A percentile compares a stretch with the other conserved stretches of the same genome.
These are phyloP conservation scores for Trichopus zeylanicus DNA, from an alignment of 116 monocot genomes.

Conservation along the genomic window DNA sequence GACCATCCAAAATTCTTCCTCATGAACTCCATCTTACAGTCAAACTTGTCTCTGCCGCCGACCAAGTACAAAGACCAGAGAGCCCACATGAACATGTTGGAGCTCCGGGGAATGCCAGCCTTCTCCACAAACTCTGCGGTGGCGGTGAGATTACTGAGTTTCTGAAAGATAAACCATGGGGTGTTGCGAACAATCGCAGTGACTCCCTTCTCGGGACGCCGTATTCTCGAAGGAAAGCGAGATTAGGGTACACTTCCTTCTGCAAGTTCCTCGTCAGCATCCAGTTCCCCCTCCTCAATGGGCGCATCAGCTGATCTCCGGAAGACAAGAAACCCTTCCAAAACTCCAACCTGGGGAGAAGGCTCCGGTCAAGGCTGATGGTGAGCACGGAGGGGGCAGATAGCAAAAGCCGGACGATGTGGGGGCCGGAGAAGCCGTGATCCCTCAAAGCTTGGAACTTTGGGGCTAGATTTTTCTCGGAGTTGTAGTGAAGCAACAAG, in stretches of 20 bases:
- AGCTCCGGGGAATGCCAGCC: not conserved
- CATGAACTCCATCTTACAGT: too few relatives aligned
- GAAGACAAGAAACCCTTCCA: slow-evolving; percentile 1
- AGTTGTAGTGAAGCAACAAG: slow-evolving; percentile 3
- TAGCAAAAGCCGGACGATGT: not conserved
- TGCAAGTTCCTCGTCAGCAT: not conserved
- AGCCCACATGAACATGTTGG: not conserved
- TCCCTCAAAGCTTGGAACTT: slow-evolving; percentile 3
- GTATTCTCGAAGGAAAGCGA: not conserved
- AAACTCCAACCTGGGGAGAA: not conserved
- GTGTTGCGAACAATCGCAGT: not conserved
- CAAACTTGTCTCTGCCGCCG: too few relatives aligned
- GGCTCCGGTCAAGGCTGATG: not conserved
- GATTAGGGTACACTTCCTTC: not conserved
- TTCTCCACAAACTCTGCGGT: not conserved
- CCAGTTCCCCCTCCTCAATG: not conserved
- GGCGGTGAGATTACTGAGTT: not conserved
- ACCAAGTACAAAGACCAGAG: not conserved
- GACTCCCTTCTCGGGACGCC: not conserved
- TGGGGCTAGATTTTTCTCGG: slow-evolving; percentile 17
- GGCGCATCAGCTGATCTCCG: not conserved
- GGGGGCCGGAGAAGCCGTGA: slow-evolving; percentile 3
- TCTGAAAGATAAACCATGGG: not conserved
- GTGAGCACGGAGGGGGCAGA: not conserved
- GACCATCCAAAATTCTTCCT: too few relatives aligned